These are phyloP conservation scores for Geranium rotundifolium DNA, from an alignment of 345 rosid genomes.

Conservation along the genomic window DNA sequence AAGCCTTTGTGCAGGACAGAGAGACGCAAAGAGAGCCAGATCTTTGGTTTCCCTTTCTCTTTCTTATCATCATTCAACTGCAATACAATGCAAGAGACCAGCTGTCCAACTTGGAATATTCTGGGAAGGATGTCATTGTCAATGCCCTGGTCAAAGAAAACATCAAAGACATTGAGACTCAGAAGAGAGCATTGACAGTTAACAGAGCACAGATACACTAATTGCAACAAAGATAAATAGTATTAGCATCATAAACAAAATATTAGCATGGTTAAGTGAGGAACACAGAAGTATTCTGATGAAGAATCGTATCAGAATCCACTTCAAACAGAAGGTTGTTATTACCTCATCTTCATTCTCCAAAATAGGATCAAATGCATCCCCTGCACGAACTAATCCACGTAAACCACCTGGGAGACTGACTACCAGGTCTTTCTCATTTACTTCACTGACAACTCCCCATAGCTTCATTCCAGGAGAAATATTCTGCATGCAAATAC, in stretches of 20 bases:
- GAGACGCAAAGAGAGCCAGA: slow-evolving; percentile 84
- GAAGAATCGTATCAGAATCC: background rate
- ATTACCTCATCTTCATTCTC: slow-evolving; percentile 48
- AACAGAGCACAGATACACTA: background rate
- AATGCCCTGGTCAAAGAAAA: slow-evolving; percentile 32
- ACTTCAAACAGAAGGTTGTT: background rate
- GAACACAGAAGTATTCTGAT: background rate
- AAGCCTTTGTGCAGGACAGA: slow-evolving; percentile 68
- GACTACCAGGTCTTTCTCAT: slow-evolving; percentile 80
- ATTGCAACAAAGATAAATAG: background rate
- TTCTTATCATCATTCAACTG: slow-evolving; percentile 73
- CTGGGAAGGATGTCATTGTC: slow-evolving; percentile 42
- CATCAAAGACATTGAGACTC: background rate
- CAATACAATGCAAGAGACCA: slow-evolving; percentile 80
- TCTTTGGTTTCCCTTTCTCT: slow-evolving; percentile 62
- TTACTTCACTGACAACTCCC: slow-evolving; percentile 90
- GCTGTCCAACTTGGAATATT: slow-evolving; percentile 56
- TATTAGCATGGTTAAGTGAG: background rate
- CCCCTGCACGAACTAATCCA: slow-evolving; percentile 74
- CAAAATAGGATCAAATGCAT: slow-evolving; percentile 58
- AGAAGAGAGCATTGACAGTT: background rate
- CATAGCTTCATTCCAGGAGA: slow-evolving; percentile 89
- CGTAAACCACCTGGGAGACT: slow-evolving; percentile 89
- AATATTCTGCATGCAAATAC: slow-evolving; percentile 47
- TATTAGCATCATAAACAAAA: no score